Evolutionary conservation across 164 flowering plant genomes (phyloP).

Genomic region (Vitis rotundifolia): DNA sequence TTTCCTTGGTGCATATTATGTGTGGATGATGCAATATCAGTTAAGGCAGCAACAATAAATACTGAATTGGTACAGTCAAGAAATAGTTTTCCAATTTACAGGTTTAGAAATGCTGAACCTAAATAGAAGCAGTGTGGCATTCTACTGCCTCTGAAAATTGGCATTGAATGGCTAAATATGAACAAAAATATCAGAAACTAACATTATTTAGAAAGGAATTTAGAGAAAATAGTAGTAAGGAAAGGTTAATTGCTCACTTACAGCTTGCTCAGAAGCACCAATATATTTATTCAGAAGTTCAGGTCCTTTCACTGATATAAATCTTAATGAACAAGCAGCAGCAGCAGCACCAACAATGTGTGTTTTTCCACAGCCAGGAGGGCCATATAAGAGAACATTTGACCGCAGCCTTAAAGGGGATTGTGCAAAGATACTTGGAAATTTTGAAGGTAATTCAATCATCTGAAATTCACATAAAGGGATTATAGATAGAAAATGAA

Average conservation of each 20-base stretch:
- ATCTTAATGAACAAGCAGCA: slow-evolving; percentile 88
- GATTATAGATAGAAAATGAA: not conserved
- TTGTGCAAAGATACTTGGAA: slow-evolving; percentile 72
- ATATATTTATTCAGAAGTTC: slow-evolving; percentile 94
- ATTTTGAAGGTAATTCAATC: slow-evolving; percentile 91
- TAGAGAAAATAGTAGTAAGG: not conserved
- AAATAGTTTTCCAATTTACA: no score
- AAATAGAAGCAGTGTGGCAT: no score
- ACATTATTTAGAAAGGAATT: not conserved
- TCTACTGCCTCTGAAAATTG: no score
- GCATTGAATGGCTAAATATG: no score
- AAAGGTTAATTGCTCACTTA: slow-evolving; percentile 32
- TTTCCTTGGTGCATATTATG: not conserved
- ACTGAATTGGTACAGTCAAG: not conserved
- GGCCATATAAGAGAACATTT: slow-evolving; percentile 95
- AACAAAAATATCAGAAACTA: not conserved
- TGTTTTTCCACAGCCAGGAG: slow-evolving; percentile 99
- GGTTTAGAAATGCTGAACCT: no score
- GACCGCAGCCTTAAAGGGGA: slow-evolving; percentile 88
- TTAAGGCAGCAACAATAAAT: not conserved
- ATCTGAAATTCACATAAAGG: slow-evolving; percentile 45
- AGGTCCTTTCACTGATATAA: slow-evolving; percentile 96
- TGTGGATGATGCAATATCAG: not conserved
- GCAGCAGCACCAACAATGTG: slow-evolving; percentile 99
- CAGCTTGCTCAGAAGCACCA: slow-evolving; percentile 99